Conservation (phyloP, 2,329 filamentous ascomycete genomes). For the Sporothrix brunneoviolacea region DNA sequence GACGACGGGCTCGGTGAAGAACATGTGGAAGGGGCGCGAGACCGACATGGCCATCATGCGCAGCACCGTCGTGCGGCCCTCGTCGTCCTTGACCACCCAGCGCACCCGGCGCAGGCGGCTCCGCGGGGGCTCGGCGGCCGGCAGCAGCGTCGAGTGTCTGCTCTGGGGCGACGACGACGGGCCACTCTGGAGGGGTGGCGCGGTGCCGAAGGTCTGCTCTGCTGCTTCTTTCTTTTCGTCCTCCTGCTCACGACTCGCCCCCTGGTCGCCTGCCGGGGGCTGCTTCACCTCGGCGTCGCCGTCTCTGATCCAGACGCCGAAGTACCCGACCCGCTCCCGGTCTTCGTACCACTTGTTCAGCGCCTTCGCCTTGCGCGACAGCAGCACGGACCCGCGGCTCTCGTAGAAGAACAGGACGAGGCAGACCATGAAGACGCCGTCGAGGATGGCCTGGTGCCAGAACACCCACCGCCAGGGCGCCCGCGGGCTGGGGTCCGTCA, state of each 20-base stretch:
- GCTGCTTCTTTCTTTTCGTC: background rate
- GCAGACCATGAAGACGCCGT: slow-evolving; percentile 54
- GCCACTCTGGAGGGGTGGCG: no score
- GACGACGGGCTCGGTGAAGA: slow-evolving; percentile 70
- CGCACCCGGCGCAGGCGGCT: slow-evolving; percentile 59
- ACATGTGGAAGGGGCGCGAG: slow-evolving; percentile 69
- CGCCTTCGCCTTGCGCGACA: slow-evolving; percentile 65
- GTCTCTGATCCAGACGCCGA: slow-evolving; percentile 37
- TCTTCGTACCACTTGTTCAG: slow-evolving; percentile 75
- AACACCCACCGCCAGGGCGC: slow-evolving; percentile 79
- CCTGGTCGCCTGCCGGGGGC: no score
- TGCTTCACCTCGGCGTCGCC: background rate
- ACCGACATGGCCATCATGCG: slow-evolving; percentile 69
- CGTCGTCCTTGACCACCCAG: slow-evolving; percentile 75
- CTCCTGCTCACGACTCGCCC: no score
- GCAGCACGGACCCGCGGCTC: slow-evolving; percentile 71
- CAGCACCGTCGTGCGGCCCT: slow-evolving; percentile 60
- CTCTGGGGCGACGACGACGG: no score
- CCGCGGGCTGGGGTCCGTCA: slow-evolving; percentile 19
- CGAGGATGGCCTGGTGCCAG: slow-evolving; percentile 72
- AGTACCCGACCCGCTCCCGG: slow-evolving; percentile 58
- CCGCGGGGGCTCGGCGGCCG: no score
- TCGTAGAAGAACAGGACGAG: slow-evolving; percentile 71
- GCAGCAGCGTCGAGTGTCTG: no score
- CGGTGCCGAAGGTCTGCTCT: background rate